Evolutionary conservation across 768 basidiomycete genomes (phyloP).

Genomic region (Lentinula boryana): DNA sequence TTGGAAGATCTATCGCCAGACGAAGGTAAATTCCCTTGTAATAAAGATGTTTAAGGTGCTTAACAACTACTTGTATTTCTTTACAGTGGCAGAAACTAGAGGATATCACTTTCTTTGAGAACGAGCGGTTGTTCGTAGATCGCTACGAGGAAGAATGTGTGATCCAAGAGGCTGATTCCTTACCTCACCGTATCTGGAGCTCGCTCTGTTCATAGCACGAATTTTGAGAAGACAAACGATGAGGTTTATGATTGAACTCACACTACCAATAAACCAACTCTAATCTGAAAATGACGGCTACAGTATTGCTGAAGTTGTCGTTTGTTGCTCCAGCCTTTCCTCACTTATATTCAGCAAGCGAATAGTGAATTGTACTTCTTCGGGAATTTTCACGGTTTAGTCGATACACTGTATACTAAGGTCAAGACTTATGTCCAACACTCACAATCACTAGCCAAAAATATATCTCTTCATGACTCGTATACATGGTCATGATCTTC

Average conservation of each 20-base stretch:
- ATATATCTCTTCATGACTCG: neutral
- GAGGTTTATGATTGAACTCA: neutral
- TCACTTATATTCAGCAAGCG: no score
- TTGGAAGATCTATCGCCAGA: conserved; percentile 39
- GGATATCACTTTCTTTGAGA: conserved; percentile 38
- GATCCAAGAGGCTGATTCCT: neutral
- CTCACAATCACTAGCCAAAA: no score
- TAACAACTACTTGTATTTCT: neutral
- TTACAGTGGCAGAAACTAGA: conserved; percentile 33
- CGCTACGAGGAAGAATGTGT: conserved; percentile 30
- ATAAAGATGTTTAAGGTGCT: neutral
- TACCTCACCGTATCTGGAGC: conserved; percentile 18
- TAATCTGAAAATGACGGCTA: no score
- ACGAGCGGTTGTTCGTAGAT: conserved; percentile 37
- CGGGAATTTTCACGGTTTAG: no score
- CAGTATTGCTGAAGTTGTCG: no score
- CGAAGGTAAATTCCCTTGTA: conserved; percentile 24
- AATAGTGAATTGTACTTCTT: no score
- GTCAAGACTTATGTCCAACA: no score
- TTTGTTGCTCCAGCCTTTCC: no score
- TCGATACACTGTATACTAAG: no score
- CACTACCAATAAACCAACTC: no score
- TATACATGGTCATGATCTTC: neutral
- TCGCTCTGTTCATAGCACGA: neutral
- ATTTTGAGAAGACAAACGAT: neutral